Evolutionary conservation across 2,329 filamentous ascomycete species (phyloP).

Genomic region (Emergomyces pasteurianus): DNA sequence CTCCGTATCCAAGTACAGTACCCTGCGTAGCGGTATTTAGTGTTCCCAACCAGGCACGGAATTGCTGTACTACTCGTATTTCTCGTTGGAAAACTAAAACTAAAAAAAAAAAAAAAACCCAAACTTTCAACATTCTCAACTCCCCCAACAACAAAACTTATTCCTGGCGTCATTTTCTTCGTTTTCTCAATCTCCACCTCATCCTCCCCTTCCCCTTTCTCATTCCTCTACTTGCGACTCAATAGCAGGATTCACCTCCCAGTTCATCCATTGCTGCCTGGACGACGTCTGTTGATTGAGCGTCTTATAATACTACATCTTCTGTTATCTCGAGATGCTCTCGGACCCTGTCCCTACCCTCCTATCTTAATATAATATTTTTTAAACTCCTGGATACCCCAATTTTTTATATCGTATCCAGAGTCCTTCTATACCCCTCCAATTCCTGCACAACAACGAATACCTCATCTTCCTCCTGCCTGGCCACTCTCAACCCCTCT

Average conservation of each 20-base stretch:
- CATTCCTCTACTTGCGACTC: not conserved
- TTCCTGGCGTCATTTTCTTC: not conserved
- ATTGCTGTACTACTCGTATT: not conserved
- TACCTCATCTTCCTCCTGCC: not conserved
- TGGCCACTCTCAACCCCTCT: not conserved
- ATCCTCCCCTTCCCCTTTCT: not conserved
- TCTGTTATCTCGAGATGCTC: not conserved
- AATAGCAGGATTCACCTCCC: not conserved
- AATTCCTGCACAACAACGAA: not conserved
- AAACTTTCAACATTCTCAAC: not conserved
- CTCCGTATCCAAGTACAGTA: too few species aligned
- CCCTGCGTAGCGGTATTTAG: too few species aligned
- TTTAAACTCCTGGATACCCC: not conserved
- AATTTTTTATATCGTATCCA: not conserved
- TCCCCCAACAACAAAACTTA: slow-evolving; percentile 3
- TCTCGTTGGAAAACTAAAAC: too few species aligned
- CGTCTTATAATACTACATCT: not conserved
- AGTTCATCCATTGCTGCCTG: not conserved
- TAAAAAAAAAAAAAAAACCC: too few species aligned
- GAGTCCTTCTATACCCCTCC: not conserved
- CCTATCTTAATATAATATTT: not conserved
- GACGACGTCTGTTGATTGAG: not conserved
- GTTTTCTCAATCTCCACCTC: not conserved
- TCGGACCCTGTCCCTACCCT: not conserved
- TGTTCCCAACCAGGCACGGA: not conserved